Evolutionary conservation across 257 asterid species (phyloP).

Genomic region (Solanum medicagineum): DNA sequence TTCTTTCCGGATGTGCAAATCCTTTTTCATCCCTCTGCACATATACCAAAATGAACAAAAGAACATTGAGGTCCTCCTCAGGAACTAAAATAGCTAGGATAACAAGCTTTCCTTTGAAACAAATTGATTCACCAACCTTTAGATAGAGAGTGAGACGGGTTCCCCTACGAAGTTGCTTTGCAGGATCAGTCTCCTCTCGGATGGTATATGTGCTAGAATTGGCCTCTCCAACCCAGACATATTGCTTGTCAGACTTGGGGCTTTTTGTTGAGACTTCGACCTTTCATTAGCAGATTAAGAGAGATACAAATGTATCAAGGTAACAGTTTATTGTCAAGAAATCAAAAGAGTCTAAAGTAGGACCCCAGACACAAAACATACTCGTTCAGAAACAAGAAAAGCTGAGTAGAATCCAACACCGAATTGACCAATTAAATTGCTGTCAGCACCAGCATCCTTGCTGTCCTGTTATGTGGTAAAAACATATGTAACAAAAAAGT

Average conservation of each 20-base stretch:
- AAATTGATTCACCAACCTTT: slow-evolving; percentile 36
- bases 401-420: slow-evolving; percentile 99
- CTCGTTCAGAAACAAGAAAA: slow-evolving; percentile 89
- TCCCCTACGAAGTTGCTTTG: slow-evolving; percentile 83
- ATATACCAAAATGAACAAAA: slow-evolving; percentile 1
- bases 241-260: slow-evolving; percentile 92
- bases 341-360: not conserved
- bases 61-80: not conserved
- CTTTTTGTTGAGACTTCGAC: slow-evolving; percentile 97
- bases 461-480: slow-evolving; percentile 53
- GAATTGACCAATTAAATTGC: slow-evolving; percentile 97
- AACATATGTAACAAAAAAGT: not conserved
- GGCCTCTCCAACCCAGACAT: slow-evolving; percentile 95
- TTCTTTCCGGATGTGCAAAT: slow-evolving; percentile 87
- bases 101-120: not conserved
- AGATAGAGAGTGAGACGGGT: slow-evolving; percentile 88
- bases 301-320: not conserved
- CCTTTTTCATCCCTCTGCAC: slow-evolving; percentile 84
- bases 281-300: slow-evolving; percentile 23
- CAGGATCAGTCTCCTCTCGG: slow-evolving; percentile 84
- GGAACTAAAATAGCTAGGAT: not conserved
- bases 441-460: slow-evolving; percentile 85
- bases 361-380: slow-evolving; percentile 11
- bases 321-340: not conserved
- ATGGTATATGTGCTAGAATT: slow-evolving; percentile 88